Conservation (phyloP, 176 grass and related monocot genomes). For the Carex myosuroides region DNA sequence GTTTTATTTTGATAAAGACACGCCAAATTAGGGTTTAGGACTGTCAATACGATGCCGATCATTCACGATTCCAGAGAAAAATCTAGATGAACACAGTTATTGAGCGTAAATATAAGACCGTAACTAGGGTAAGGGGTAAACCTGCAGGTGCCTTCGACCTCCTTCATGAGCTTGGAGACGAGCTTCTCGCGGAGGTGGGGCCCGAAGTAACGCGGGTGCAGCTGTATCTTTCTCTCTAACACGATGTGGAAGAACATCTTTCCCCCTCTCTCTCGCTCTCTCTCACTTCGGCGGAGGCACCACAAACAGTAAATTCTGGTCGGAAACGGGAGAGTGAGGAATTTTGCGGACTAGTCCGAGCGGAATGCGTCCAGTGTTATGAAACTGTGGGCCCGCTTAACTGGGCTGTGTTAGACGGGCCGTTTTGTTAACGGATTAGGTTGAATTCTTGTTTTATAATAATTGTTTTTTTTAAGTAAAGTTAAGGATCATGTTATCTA, state of each 20-base stretch:
- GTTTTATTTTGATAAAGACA: not conserved
- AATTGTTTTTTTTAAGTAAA: no score
- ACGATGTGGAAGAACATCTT: conserved; percentile 98
- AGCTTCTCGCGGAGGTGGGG: conserved; percentile 94
- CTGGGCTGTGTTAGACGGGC: no score
- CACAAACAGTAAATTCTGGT: not conserved
- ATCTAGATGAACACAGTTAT: not conserved
- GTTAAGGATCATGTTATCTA: no score
- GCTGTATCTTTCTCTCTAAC: conserved; percentile 95
- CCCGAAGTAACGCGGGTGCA: conserved; percentile 91
- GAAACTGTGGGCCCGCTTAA: no score
- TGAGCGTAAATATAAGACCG: not conserved
- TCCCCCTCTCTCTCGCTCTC: not conserved
- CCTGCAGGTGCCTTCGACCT: conserved; percentile 96
- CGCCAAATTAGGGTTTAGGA: conserved; percentile 5
- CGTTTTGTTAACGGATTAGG: no score
- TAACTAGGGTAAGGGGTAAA: not conserved
- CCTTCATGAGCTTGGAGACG: conserved; percentile 96
- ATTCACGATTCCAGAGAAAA: not conserved
- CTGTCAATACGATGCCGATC: not conserved
- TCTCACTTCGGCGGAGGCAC: not conserved
- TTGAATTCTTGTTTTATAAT: no score
- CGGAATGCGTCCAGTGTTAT: no score
- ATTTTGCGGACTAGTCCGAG: no score
- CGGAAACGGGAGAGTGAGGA: no score